Evolutionary conservation across 345 rosid species (phyloP), one percentile per base, ranked within the genome.

Genomic region (Rhodomyrtus tomentosa): DNA sequence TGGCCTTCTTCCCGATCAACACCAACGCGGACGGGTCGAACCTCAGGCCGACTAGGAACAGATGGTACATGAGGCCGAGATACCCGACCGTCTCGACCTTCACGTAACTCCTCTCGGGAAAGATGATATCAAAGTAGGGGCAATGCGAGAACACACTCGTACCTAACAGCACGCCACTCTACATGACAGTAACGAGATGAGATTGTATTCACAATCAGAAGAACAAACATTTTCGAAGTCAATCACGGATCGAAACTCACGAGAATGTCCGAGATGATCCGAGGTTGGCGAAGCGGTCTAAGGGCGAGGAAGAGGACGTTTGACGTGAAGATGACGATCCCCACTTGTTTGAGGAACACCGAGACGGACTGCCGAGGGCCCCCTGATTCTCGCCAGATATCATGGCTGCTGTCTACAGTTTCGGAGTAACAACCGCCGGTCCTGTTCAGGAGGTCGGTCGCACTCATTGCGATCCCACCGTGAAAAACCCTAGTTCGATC

Each of bases 251-350:
- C 2, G 76, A 32, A 38, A 38, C 91, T 10, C 81, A 90, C 92
- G 1, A 86, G 24, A 25, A 89, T 89, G 81, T 92, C 92, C 15
- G 92, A 87, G 4, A 90, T 81, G 55, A 92, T 91, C 81, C 84
- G 89, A 81, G 92, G 91, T 45, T 91, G 93, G 42, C 84, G 88
- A 7, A 91, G 86, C 36, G 92, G 92, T 51, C 84, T 82, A 81
- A 90, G 85, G 51, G 89, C 85, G 82, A 83, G 81, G 82, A 86
- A 87, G 40, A 91, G 84, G 82, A 82, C 50, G 85, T 87, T 89
- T 84, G 88, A 89, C 79, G 84, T 76, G 88, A 83, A 49, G 68
- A 92, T 84, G 80, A 81, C 83, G 50, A 90, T 6, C 38, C 73
- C 82, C 11, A 89, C 59, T 82, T 90, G 91, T 10, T 86, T 15